Evolutionary conservation across 257 asterid genomes (phyloP).

Genomic region (Plantago elongata): DNA sequence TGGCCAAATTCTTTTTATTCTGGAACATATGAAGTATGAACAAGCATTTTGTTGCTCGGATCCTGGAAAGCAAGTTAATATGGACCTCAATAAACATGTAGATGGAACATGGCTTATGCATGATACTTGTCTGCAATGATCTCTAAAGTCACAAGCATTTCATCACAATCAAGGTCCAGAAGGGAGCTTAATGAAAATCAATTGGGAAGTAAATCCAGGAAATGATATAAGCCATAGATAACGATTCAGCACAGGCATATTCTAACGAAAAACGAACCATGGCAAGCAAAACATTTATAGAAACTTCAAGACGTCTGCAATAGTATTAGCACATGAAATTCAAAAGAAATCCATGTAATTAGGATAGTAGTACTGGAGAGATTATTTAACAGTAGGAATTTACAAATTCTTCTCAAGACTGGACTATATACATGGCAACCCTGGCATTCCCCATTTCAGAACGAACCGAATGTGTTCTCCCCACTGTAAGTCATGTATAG

Average conservation of each 20-base stretch:
- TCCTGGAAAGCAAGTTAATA: too few species aligned
- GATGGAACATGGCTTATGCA: too few species aligned
- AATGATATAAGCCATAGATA: too few species aligned
- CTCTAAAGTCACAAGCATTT: too few species aligned
- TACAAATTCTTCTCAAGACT: conserved; percentile 33
- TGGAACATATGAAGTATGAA: too few species aligned
- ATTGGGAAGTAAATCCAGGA: too few species aligned
- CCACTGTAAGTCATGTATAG: conserved; percentile 82
- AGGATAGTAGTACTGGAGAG: conserved; percentile 21
- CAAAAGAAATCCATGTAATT: conserved; percentile 12
- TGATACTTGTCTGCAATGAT: too few species aligned
- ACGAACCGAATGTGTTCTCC: conserved; percentile 63
- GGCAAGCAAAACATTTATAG: background rate
- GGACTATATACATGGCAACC: conserved; percentile 35
- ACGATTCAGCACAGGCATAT: background rate
- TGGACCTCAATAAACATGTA: too few species aligned
- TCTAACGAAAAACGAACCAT: background rate
- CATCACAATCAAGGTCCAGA: too few species aligned
- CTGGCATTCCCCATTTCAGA: conserved; percentile 34
- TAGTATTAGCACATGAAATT: conserved; percentile 8
- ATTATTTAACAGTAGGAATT: conserved; percentile 25
- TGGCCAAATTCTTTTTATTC: too few species aligned
- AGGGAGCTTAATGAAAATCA: too few species aligned
- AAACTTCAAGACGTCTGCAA: background rate
- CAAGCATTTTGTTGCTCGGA: too few species aligned